phyloP scores from a whole-genome alignment of 768 basidiomycete species.

The Kwoniella sp. region DNA sequence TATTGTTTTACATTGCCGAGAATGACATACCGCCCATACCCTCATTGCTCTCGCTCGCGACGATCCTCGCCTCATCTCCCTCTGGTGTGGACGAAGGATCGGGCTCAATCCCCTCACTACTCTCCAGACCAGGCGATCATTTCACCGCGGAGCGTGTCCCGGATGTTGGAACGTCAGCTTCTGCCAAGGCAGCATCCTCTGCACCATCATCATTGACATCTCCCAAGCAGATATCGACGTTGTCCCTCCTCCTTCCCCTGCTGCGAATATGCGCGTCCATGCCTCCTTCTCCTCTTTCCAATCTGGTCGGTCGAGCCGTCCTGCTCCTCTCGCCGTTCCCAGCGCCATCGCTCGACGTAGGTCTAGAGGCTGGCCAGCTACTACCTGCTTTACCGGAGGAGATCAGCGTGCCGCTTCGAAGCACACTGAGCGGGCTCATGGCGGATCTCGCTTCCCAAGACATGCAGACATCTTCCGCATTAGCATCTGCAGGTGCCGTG shows the following conservation, averaged over 20 bases:
- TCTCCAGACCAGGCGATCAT: neutral
- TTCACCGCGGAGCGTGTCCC: constrained; percentile 10
- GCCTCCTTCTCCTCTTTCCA: constrained; percentile 9
- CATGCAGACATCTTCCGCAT: neutral
- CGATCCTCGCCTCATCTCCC: constrained; percentile 16
- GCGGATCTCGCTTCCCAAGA: constrained; percentile 38
- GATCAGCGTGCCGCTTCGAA: constrained; percentile 33
- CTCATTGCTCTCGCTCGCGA: constrained; percentile 21
- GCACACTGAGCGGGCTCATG: constrained; percentile 42
- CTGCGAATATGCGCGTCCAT: constrained; percentile 29
- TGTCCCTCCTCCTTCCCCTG: constrained; percentile 34
- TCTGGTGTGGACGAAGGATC: constrained; percentile 20
- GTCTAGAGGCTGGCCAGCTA: constrained; percentile 39
- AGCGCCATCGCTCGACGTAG: constrained; percentile 44
- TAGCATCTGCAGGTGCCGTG: neutral
- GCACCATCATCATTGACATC: neutral
- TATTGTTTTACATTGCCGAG: constrained; percentile 15
- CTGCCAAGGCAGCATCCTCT: neutral
- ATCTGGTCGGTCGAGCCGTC: constrained; percentile 27
- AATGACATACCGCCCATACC: constrained; percentile 5
- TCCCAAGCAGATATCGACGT: constrained; percentile 15
- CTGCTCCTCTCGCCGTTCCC: constrained; percentile 35
- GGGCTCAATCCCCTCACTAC: constrained; percentile 26
- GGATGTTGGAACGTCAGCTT: constrained; percentile 39
- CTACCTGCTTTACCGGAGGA: constrained; percentile 34